phyloP scores from a whole-genome alignment of 495 filamentous ascomycete species.

The Usnea hakonensis region DNA sequence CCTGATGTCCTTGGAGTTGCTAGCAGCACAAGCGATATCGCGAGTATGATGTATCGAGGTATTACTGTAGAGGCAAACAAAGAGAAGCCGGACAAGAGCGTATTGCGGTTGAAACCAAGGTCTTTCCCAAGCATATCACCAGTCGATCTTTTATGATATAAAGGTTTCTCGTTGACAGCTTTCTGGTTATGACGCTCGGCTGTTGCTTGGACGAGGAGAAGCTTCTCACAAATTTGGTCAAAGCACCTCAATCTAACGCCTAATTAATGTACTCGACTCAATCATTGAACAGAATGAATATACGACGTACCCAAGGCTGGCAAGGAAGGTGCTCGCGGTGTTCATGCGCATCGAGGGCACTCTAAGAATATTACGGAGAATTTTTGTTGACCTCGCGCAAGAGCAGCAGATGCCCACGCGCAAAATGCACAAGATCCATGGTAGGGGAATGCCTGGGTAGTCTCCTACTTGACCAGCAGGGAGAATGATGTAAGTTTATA shows the following conservation, averaged over 20 bases:
- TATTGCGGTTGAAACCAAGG: constrained; percentile 7
- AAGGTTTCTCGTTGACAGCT: constrained; percentile 8
- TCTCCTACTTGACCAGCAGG: constrained; percentile 2
- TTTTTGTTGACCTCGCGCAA: constrained; percentile 8
- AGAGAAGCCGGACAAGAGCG: constrained; percentile 1
- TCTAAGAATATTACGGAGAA: constrained; percentile 12
- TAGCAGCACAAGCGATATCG: constrained; percentile 15
- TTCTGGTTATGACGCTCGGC: constrained; percentile 12
- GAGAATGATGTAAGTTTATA: constrained; percentile 4
- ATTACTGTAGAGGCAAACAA: constrained; percentile 2
- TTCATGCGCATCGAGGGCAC: constrained; percentile 15
- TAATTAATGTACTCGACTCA: constrained; percentile 17
- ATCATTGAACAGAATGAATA: constrained; percentile 15
- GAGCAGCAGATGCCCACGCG: constrained; percentile 6
- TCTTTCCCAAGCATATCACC: constrained; percentile 3
- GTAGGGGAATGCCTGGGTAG: neutral
- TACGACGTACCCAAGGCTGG: constrained; percentile 9
- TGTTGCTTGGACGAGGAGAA: constrained; percentile 7
- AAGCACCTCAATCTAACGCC: constrained; percentile 16
- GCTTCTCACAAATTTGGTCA: constrained; percentile 12
- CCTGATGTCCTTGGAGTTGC: constrained; percentile 2
- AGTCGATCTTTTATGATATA: constrained; percentile 11
- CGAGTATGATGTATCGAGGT: constrained; percentile 9
- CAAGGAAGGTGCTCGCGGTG: constrained; percentile 7
- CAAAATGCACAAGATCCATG: constrained; percentile 2